These are phyloP conservation scores for Cladophialophora chaetospira DNA, from an alignment of 2,329 filamentous ascomycete genomes.

Conservation along the genomic window DNA sequence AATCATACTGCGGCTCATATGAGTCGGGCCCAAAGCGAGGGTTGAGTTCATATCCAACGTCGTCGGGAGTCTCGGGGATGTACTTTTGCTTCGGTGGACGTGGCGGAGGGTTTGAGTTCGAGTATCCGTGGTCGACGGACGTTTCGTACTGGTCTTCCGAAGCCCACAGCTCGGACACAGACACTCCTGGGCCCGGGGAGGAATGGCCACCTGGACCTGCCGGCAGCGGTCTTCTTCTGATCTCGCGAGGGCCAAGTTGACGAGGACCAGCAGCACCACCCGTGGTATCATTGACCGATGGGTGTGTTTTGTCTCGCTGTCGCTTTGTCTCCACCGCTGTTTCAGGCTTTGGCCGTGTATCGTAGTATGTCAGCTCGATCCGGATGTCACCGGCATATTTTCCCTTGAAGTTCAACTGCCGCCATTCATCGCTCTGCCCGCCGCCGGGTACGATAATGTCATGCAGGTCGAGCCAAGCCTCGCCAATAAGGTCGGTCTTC, in stretches of 20 bases:
- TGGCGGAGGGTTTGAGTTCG: slow-evolving; percentile 20
- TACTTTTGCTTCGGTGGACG: slow-evolving; percentile 28
- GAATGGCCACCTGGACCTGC: slow-evolving; percentile 60
- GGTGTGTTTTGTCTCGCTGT: slow-evolving; percentile 42
- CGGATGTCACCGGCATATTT: slow-evolving; percentile 96
- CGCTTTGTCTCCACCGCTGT: slow-evolving; percentile 58
- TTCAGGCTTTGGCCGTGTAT: slow-evolving; percentile 82
- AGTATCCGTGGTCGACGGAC: slow-evolving; percentile 9
- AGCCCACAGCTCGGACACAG: slow-evolving; percentile 9
- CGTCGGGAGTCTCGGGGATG: slow-evolving; percentile 28
- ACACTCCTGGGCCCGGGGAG: slow-evolving; percentile 6
- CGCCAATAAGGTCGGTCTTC: slow-evolving; percentile 93
- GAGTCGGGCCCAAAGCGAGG: slow-evolving; percentile 21
- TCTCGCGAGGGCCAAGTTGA: slow-evolving; percentile 55
- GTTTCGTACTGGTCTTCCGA: slow-evolving; percentile 31
- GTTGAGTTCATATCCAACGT: slow-evolving; percentile 25
- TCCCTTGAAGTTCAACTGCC: slow-evolving; percentile 79
- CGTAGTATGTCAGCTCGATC: slow-evolving; percentile 96
- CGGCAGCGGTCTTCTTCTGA: slow-evolving; percentile 83
- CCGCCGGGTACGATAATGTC: slow-evolving; percentile 81
- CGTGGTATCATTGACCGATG: slow-evolving; percentile 35
- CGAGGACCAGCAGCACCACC: slow-evolving; percentile 46
- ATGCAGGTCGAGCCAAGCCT: slow-evolving; percentile 83
- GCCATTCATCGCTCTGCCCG: slow-evolving; percentile 93
- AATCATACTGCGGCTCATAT: slow-evolving; percentile 11